Evolutionary conservation across 257 asterid genomes (phyloP).

Genomic region (Penstemon eatonii): DNA sequence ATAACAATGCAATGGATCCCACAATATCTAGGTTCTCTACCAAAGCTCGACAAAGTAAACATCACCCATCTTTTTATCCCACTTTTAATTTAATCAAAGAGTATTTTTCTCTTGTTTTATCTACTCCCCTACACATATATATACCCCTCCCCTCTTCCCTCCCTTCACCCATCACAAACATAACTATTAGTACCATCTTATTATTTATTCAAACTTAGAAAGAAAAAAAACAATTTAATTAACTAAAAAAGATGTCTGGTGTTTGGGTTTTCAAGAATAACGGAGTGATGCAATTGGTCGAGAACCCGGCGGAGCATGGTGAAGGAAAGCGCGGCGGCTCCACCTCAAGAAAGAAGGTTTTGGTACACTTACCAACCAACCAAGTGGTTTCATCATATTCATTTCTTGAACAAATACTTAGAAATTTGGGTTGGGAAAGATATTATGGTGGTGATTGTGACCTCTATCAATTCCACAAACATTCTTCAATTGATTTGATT

Average conservation of each 20-base stretch:
- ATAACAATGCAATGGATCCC: slow-evolving; percentile 42
- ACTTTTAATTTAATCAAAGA: slow-evolving; percentile 22
- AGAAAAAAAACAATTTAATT: background rate
- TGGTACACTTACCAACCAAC: slow-evolving; percentile 70
- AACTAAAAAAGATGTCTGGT: slow-evolving; percentile 59
- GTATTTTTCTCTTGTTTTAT: slow-evolving; percentile 34
- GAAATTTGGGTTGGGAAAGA: slow-evolving; percentile 80
- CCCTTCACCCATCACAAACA: slow-evolving; percentile 27
- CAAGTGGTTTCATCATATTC: slow-evolving; percentile 65
- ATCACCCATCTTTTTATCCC: slow-evolving; percentile 43
- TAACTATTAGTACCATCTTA: background rate
- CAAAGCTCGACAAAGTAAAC: slow-evolving; percentile 37
- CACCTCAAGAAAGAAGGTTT: slow-evolving; percentile 50
- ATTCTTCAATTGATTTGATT: slow-evolving; percentile 72
- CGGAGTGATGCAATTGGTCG: slow-evolving; percentile 70
- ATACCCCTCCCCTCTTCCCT: slow-evolving; percentile 40
- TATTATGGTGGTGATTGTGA: slow-evolving; percentile 67
- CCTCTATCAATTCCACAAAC: slow-evolving; percentile 78
- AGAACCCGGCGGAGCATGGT: slow-evolving; percentile 51
- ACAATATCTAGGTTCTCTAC: slow-evolving; percentile 58
- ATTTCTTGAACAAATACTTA: slow-evolving; percentile 55
- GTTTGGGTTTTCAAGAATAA: slow-evolving; percentile 84
- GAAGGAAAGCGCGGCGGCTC: slow-evolving; percentile 26
- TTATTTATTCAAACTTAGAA: background rate
- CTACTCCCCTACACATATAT: slow-evolving; percentile 34